phyloP scores from a whole-genome alignment of 495 filamentous ascomycete genomes.

The Podospora appendiculata region DNA sequence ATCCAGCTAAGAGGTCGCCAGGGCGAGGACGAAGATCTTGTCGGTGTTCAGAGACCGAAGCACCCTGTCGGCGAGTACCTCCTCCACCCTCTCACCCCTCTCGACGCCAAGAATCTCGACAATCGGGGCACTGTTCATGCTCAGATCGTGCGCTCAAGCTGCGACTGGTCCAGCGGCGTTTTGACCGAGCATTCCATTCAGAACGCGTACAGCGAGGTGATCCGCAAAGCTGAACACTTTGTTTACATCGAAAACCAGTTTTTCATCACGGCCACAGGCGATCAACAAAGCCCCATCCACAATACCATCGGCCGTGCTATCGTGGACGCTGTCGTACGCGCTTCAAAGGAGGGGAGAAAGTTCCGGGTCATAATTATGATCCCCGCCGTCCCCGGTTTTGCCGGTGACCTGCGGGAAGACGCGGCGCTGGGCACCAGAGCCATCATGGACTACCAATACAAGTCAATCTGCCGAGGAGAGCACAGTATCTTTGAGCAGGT shows the following conservation, averaged over 20 bases:
- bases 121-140: constrained; percentile 64
- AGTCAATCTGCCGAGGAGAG: constrained; percentile 84
- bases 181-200: constrained; percentile 84
- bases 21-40: constrained; percentile 69
- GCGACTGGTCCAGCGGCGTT: constrained; percentile 95
- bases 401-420: constrained; percentile 76
- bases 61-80: constrained; percentile 82
- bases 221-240: constrained; percentile 76
- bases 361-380: constrained; percentile 88
- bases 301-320: constrained; percentile 84
- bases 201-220: constrained; percentile 82
- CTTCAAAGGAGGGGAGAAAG: constrained; percentile 76
- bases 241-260: constrained; percentile 99
- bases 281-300: constrained; percentile 73
- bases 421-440: constrained; percentile 80
- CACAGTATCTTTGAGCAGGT: constrained; percentile 83
- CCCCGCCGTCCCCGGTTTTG: constrained; percentile 87
- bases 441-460: constrained; percentile 99
- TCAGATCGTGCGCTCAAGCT: constrained; percentile 78
- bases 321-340: constrained; percentile 78
- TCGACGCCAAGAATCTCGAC: constrained; percentile 42
- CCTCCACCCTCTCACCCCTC: constrained; percentile 64
- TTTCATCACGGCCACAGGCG: constrained; percentile 92
- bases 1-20: constrained; percentile 71
- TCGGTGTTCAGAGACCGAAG: constrained; percentile 79